Evolutionary conservation across 116 monocot genomes (phyloP).

Genomic region (Iris pallida): DNA sequence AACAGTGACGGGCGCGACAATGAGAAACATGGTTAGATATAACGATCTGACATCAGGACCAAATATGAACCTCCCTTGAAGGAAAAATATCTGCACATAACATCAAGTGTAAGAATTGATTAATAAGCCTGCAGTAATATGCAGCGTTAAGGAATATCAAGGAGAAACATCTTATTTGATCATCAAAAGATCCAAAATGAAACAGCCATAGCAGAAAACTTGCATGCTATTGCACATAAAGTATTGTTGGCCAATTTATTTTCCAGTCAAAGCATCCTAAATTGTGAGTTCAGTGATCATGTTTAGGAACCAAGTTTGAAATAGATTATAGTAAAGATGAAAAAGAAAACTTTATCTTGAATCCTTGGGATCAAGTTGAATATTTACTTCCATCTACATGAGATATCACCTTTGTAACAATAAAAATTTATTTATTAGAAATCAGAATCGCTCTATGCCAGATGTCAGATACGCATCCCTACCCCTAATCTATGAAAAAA

Average conservation of each 20-base stretch:
- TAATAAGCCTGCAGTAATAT: neutral
- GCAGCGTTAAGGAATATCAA: neutral
- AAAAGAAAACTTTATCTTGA: neutral
- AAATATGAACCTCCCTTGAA: slow-evolving; percentile 75
- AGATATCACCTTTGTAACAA: too few relatives aligned
- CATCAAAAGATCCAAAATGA: neutral
- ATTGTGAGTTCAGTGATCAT: neutral
- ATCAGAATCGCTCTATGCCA: too few relatives aligned
- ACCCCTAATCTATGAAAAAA: too few relatives aligned
- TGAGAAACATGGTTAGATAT: slow-evolving; percentile 73
- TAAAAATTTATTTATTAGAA: too few relatives aligned
- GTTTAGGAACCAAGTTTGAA: neutral
- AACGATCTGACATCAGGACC: slow-evolving; percentile 79
- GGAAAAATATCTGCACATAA: slow-evolving; percentile 17
- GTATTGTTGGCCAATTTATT: neutral
- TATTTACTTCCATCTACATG: too few relatives aligned
- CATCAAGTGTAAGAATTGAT: neutral
- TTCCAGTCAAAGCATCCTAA: neutral
- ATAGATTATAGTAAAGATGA: neutral
- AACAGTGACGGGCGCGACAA: slow-evolving; percentile 52
- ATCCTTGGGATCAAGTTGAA: too few relatives aligned
- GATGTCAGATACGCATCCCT: too few relatives aligned
- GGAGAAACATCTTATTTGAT: neutral
- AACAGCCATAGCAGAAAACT: neutral
- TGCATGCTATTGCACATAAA: neutral